Evolutionary conservation across 2,329 filamentous ascomycete genomes (phyloP), one percentile per base, ranked within the genome.

Genomic region (Fusarium oligoseptatum): DNA sequence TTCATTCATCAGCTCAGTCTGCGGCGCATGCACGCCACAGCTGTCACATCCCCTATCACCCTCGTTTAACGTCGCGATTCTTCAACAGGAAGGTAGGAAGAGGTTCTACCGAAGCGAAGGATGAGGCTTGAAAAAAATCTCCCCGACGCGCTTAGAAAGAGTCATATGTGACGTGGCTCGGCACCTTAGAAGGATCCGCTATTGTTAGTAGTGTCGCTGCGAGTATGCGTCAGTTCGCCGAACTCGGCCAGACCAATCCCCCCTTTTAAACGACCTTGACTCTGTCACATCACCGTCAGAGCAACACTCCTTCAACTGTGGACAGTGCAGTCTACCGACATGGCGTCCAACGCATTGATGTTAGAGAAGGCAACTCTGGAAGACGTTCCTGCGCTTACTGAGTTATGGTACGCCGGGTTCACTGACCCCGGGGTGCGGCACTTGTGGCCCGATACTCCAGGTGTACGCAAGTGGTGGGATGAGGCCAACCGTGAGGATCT

Each of bases 381-480:
- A 6, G 65, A 67, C 29, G 27, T 67, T 10, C 58, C 65, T 43
- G 36, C 65, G 27, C 34, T 67, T 37, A 67, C 65, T 12, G 65
- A 67, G 34, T 29, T 67, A 17, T 67, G 65, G 65, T 67, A 45
- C 24, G 65, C 65, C 27, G 65, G 43, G 15, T 67, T 67, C 29
- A 63, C 58, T 2, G 48, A 55, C 58, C 48, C 65, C 34, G 65
- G 58, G 15, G 45, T 67, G 24, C 58, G 60, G 7, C 12, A 27
- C 45, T 15, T 67, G 37, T 67, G 65, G 65, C 65, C 65, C 22
- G 60, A 67, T 27, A 67, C 65, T 43, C 45, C 65, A 32, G 45
- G 58, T 12, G 48, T 67, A 39, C 65, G 58, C 20, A 56, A 56
- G 45, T 67, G 65, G 65, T 67, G 65, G 65, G 58, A 67, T 60